These are phyloP conservation scores for Arachis monticola DNA, from an alignment of 331 rosid genomes.

Conservation along the genomic window DNA sequence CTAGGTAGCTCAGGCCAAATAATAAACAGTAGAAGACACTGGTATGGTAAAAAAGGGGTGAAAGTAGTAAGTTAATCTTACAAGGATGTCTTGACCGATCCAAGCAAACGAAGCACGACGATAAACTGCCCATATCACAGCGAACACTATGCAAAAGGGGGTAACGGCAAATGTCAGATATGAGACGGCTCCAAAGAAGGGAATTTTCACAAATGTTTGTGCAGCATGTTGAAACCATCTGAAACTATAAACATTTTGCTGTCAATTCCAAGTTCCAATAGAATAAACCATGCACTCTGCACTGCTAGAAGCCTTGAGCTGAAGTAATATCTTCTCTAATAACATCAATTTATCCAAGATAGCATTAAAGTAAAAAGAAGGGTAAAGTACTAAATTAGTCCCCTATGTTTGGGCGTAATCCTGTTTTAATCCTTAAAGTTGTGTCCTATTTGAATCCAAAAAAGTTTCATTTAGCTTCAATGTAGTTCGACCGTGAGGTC, in stretches of 20 bases:
- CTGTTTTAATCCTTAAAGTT: too few species aligned
- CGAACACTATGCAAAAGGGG: slow-evolving; percentile 87
- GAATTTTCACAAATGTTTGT: slow-evolving; percentile 76
- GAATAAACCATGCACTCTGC: slow-evolving; percentile 13
- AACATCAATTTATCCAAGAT: slow-evolving; percentile 16
- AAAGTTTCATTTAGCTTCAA: too few species aligned
- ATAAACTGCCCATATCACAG: slow-evolving; percentile 84
- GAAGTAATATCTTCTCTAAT: slow-evolving; percentile 14
- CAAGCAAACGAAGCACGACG: slow-evolving; percentile 72
- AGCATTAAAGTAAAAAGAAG: slow-evolving; percentile 24
- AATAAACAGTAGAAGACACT: slow-evolving; percentile 1
- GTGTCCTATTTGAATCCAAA: too few species aligned
- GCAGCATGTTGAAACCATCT: slow-evolving; percentile 86
- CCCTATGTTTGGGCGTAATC: too few species aligned
- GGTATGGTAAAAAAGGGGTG: slow-evolving; percentile 5
- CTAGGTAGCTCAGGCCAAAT: slow-evolving; percentile 14
- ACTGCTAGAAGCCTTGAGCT: slow-evolving; percentile 13
- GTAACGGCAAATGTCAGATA: slow-evolving; percentile 84
- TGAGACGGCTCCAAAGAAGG: slow-evolving; percentile 89
- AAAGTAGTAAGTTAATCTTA: slow-evolving; percentile 53
- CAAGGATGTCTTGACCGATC: slow-evolving; percentile 99
- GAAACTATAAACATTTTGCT: slow-evolving; percentile 68
- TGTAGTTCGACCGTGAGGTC: too few species aligned
- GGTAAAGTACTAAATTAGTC: neutral
- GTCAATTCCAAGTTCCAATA: slow-evolving; percentile 51